Conservation (phyloP, 306 rosid genomes). For the Trifolium subterraneum region DNA sequence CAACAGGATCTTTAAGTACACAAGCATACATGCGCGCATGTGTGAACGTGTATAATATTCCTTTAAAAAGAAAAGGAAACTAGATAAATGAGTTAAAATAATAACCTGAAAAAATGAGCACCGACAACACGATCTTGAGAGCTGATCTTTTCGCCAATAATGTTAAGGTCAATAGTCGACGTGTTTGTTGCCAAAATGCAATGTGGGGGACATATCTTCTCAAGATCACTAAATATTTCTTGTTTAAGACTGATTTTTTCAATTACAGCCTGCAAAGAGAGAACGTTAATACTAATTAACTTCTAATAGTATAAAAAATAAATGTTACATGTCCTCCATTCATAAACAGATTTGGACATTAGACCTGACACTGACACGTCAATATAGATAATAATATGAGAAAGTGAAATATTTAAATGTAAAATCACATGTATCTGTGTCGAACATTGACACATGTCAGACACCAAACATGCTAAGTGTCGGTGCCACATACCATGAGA, state of each 20-base stretch:
- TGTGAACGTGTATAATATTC: constrained; percentile 3
- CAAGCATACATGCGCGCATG: neutral
- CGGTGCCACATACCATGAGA: neutral
- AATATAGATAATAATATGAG: neutral
- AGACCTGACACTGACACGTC: neutral
- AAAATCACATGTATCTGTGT: neutral
- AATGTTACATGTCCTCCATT: neutral
- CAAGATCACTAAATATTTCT: constrained; percentile 83
- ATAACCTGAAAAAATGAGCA: constrained; percentile 98
- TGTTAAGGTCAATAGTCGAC: constrained; percentile 83
- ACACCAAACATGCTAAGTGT: neutral
- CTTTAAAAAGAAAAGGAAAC: constrained; percentile 12
- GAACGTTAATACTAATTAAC: constrained; percentile 26
- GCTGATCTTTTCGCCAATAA: constrained; percentile 73
- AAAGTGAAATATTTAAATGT: neutral
- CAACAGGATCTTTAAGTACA: constrained; percentile 10
- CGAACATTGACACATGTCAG: neutral
- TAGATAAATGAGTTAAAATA: constrained; percentile 38
- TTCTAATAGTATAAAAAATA: constrained; percentile 22
- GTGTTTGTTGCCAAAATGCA: constrained; percentile 91
- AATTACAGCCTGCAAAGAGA: constrained; percentile 78
- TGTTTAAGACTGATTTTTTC: constrained; percentile 87
- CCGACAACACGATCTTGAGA: constrained; percentile 84
- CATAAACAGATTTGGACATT: neutral
- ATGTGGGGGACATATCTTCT: constrained; percentile 83